phyloP scores from a whole-genome alignment of 805 yeast genomes.

The Kazachstania taianensis region DNA sequence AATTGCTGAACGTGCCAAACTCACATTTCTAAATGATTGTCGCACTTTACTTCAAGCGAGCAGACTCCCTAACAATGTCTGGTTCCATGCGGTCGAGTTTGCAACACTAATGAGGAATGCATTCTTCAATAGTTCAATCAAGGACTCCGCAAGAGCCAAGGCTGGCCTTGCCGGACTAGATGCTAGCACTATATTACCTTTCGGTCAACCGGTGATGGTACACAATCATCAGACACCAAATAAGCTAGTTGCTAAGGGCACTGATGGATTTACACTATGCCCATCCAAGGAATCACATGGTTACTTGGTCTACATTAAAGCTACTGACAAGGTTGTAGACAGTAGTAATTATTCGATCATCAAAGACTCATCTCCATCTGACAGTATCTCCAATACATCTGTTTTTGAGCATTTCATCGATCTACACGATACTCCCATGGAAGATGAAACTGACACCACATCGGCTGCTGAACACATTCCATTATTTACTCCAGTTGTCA shows the following conservation, averaged over 20 bases:
- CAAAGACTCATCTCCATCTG: too few species aligned
- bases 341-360: too few species aligned
- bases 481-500: too few species aligned
- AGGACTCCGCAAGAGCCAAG: conserved; percentile 1
- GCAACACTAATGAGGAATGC: conserved; percentile 6
- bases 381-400: too few species aligned
- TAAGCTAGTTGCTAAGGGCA: conserved; percentile 2
- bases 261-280: conserved; percentile 1
- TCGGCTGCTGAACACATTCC: too few species aligned
- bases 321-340: not conserved
- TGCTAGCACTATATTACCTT: too few species aligned
- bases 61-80: conserved; percentile 5
- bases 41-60: conserved; percentile 4
- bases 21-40: conserved; percentile 9
- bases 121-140: not conserved
- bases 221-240: not conserved
- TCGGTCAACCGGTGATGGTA: conserved; percentile 9
- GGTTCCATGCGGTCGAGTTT: conserved; percentile 9
- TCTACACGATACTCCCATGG: too few species aligned
- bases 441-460: too few species aligned
- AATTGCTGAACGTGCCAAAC: conserved; percentile 9
- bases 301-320: conserved; percentile 3
- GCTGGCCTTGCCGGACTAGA: too few species aligned
- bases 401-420: too few species aligned
- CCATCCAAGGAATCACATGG: conserved; percentile 6